phyloP scores from a whole-genome alignment of 805 yeast genomes.

The Schwanniomyces yamadae region DNA sequence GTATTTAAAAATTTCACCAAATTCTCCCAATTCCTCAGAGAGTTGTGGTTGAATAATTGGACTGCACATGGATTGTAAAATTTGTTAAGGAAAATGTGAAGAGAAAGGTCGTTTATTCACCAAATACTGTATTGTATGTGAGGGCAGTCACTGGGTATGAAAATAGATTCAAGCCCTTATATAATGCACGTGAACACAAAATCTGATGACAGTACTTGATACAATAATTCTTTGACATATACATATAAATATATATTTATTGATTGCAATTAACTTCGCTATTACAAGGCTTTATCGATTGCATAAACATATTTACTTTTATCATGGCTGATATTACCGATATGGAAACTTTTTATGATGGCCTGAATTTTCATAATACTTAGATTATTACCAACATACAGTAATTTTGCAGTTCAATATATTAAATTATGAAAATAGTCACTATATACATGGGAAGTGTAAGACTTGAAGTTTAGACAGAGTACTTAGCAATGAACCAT shows the following conservation, averaged over 20 bases:
- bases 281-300: too few species aligned
- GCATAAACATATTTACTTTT: background rate
- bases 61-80: slow-evolving; percentile 1
- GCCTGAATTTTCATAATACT: too few species aligned
- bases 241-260: too few species aligned
- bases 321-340: too few species aligned
- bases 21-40: slow-evolving; percentile 3
- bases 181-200: slow-evolving; percentile 4
- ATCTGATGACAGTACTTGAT: background rate
- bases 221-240: too few species aligned
- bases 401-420: too few species aligned
- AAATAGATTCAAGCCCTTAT: slow-evolving; percentile 11
- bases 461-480: slow-evolving; percentile 3
- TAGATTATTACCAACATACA: too few species aligned
- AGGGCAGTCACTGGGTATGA: too few species aligned
- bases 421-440: background rate
- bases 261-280: background rate
- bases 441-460: slow-evolving; percentile 1
- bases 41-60: background rate
- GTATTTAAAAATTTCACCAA: slow-evolving; percentile 6
- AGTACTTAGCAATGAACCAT: slow-evolving; percentile 45
- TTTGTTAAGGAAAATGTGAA: background rate
- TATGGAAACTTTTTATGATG: too few species aligned
- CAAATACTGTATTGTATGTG: background rate
- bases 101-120: background rate